A percentile compares a stretch with the other conserved stretches of the same genome.
Conservation (phyloP, 1,284 basidiomycete species). For the Tilletia indica region DNA sequence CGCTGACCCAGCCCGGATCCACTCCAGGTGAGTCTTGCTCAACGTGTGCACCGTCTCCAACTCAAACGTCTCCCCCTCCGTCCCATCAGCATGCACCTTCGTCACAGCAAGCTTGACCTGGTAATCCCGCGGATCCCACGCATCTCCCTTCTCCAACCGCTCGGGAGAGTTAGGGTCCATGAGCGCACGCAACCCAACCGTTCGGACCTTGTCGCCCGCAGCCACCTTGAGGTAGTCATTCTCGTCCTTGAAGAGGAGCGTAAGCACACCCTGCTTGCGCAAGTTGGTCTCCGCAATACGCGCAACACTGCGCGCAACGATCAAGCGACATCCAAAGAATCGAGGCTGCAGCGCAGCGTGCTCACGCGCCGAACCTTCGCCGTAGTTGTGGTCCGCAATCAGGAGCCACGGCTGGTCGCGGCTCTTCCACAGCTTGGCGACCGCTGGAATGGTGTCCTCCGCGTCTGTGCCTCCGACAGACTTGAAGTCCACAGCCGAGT, state of each 20-base stretch:
- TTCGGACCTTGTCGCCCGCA: conserved; percentile 50
- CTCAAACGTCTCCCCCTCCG: conserved; percentile 46
- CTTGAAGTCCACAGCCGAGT: conserved; percentile 49
- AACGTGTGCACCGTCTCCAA: conserved; percentile 51
- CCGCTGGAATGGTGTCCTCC: conserved; percentile 50
- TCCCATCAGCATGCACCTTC: conserved; percentile 46
- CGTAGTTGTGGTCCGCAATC: conserved; percentile 82
- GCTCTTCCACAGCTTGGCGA: conserved; percentile 47
- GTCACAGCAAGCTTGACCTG: conserved; percentile 51
- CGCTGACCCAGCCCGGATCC: conserved; percentile 54
- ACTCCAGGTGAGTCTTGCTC: conserved; percentile 46
- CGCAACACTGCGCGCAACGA: conserved; percentile 61
- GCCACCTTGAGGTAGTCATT: conserved; percentile 47
- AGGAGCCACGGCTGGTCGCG: conserved; percentile 73
- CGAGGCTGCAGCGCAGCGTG: conserved; percentile 96
- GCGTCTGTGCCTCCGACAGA: conserved; percentile 60
- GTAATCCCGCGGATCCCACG: conserved; percentile 25
- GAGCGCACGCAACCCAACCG: conserved; percentile 48
- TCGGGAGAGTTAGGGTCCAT: conserved; percentile 33
- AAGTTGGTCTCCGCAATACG: conserved; percentile 68
- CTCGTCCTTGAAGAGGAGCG: conserved; percentile 53
- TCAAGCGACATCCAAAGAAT: conserved; percentile 71
- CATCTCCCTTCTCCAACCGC: conserved; percentile 26
- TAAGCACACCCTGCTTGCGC: conserved; percentile 55
- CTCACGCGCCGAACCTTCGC: conserved; percentile 96